Percentiles rank a stretch among this genome's conserved stretches.
Conservation (phyloP, 2,329 filamentous ascomycete species). For the Neonectria hederae region DNA sequence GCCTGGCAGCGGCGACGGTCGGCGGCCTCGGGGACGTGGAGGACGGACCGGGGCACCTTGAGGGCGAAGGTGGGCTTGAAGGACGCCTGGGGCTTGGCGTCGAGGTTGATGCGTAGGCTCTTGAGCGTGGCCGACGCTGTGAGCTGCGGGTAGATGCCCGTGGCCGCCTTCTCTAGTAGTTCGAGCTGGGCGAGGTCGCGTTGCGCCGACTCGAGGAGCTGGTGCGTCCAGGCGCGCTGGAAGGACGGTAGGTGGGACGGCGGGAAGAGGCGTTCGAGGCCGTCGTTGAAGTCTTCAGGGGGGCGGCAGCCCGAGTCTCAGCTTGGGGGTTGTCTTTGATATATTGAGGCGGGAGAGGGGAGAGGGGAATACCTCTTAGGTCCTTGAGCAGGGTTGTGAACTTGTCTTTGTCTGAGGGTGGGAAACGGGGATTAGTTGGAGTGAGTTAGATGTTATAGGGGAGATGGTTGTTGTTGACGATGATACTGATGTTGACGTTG, state of each 20-base stretch:
- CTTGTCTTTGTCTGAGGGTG: constrained; percentile 55
- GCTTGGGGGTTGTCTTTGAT: constrained; percentile 4
- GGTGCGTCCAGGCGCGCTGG: constrained; percentile 57
- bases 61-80: constrained; percentile 56
- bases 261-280: constrained; percentile 58
- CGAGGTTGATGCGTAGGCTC: constrained; percentile 58
- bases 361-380: constrained; percentile 47
- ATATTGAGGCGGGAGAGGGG: neutral
- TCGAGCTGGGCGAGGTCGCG: constrained; percentile 53
- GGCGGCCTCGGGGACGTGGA: constrained; percentile 36
- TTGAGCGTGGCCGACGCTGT: constrained; percentile 56
- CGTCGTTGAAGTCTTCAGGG: constrained; percentile 56
- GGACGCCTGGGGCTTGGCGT: constrained; percentile 50
- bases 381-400: constrained; percentile 53
- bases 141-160: constrained; percentile 54
- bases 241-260: constrained; percentile 52
- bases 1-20: constrained; percentile 43
- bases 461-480: neutral
- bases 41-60: constrained; percentile 48
- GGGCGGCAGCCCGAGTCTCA: neutral
- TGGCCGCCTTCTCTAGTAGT: constrained; percentile 53
- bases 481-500: neutral
- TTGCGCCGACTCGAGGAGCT: constrained; percentile 56
- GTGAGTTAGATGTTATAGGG: neutral
- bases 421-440: constrained; percentile 8